phyloP scores from a whole-genome alignment of 2,329 filamentous ascomycete genomes.

The Sclerotinia sclerotiorum region DNA sequence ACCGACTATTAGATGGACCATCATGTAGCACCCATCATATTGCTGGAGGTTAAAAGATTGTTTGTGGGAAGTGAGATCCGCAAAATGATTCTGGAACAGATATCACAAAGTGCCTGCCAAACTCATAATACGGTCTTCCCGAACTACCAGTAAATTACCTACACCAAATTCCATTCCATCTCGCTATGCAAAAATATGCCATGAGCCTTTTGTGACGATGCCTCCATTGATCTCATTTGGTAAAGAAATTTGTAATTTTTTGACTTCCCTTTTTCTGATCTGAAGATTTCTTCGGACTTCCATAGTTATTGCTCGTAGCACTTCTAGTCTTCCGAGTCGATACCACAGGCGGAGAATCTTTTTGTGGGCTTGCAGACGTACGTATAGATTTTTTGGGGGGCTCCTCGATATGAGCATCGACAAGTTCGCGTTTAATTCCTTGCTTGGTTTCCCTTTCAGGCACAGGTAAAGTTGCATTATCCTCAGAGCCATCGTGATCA shows the following conservation, averaged over 20 bases:
- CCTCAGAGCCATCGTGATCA: conserved; percentile 34
- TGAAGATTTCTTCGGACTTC: conserved; percentile 31
- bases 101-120: background rate
- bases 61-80: background rate
- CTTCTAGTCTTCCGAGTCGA: conserved; percentile 36
- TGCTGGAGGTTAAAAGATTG: background rate
- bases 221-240: conserved; percentile 27
- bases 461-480: conserved; percentile 37
- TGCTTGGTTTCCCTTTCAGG: conserved; percentile 31
- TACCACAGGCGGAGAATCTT: conserved; percentile 27
- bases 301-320: conserved; percentile 39
- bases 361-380: conserved; percentile 29
- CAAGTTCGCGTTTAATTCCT: conserved; percentile 37
- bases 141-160: background rate
- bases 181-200: background rate
- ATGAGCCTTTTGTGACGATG: background rate
- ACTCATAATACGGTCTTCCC: background rate
- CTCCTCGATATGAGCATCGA: conserved; percentile 33
- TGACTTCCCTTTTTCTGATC: conserved; percentile 37
- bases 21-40: background rate
- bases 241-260: conserved; percentile 57
- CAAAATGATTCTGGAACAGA: background rate
- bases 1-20: background rate
- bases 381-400: conserved; percentile 35
- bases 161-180: background rate